These are phyloP conservation scores for Dryas alaskensis DNA, from an alignment of 306 rosid genomes.

Conservation along the genomic window DNA sequence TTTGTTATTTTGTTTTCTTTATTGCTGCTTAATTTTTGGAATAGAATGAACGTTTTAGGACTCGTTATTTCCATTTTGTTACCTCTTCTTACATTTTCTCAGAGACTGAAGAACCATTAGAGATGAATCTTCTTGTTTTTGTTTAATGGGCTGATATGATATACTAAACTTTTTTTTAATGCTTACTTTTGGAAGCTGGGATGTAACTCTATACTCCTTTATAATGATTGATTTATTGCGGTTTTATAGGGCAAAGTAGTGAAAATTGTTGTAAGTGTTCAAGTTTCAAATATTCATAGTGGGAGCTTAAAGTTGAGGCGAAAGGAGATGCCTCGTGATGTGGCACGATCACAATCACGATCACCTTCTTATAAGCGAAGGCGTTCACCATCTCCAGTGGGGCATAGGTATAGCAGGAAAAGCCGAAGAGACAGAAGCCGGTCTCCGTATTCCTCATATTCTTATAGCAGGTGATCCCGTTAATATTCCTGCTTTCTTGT, in stretches of 20 bases:
- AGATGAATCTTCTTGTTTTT: neutral
- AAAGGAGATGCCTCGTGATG: constrained; percentile 78
- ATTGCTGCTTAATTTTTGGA: neutral
- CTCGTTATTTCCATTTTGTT: neutral
- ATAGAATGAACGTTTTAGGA: neutral
- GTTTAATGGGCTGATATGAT: neutral
- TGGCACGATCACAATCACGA: constrained; percentile 78
- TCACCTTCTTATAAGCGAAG: constrained; percentile 83
- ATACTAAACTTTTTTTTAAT: neutral
- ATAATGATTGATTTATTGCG: neutral
- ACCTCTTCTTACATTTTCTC: neutral
- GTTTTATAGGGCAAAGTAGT: constrained; percentile 7
- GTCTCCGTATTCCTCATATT: constrained; percentile 73
- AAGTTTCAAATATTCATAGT: constrained; percentile 2
- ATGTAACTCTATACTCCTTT: neutral
- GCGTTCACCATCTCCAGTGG: constrained; percentile 77
- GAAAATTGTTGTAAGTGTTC: constrained; percentile 5
- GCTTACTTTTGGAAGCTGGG: neutral
- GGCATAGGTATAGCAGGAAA: constrained; percentile 67
- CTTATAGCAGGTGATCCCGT: constrained; percentile 89
- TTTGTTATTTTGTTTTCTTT: neutral
- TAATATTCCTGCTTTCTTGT: constrained; percentile 35
- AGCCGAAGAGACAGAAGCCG: constrained; percentile 79
- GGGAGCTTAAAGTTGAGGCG: constrained; percentile 26
- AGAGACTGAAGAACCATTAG: neutral